Evolutionary conservation across 106 monocot genomes (phyloP), one percentile per base, ranked within the genome.

Genomic region (Phalaenopsis aphrodite): DNA sequence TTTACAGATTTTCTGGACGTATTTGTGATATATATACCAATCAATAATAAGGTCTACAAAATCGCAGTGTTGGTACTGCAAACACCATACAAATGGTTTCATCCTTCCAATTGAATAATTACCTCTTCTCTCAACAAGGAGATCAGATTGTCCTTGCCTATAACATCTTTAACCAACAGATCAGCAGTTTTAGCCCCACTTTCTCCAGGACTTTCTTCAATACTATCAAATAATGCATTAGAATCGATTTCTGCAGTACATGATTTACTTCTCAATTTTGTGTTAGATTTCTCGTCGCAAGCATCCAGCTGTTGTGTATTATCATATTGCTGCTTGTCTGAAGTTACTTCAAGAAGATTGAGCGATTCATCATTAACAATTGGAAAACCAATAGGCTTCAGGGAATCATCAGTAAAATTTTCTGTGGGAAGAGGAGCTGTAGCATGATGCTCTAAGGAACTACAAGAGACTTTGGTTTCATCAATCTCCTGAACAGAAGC

Each of bases 41-140:
- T 45, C 18, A 74, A 43, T 61, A 5, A 21, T 61, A 61, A 61
- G 18, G 74, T 3, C 14, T 52, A 76, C 21, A 76, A 49, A 49
- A 76, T 14, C 52, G 76, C 49, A 76, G 18, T 76, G 23, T 30
- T 49, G 1, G 9, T 23, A 49, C 9, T 47, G 24, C 46, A 76
- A 49, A 4, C 36, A 71, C 23, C 15, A 75, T 75, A 37, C 12
- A 41, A 39, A 72, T 72, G 43, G 19, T 17, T 48, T 48, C 41
- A 21, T 4, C 41, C 42, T 48, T 42, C 57, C 52, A 65, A 41
- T 24, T 49, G 74, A 82, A 79, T 65, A 56, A 52, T 19, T 88
- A 97, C 96, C 92, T 97, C 89, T 73, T 94, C 87, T 77, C 88
- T 83, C 56, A 94, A 78, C 55, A 75, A 79, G 46, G 78, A 75